Evolutionary conservation across 2,329 filamentous ascomycete genomes (phyloP), one percentile per base, ranked within the genome.

Genomic region (Xylaria arbuscula): DNA sequence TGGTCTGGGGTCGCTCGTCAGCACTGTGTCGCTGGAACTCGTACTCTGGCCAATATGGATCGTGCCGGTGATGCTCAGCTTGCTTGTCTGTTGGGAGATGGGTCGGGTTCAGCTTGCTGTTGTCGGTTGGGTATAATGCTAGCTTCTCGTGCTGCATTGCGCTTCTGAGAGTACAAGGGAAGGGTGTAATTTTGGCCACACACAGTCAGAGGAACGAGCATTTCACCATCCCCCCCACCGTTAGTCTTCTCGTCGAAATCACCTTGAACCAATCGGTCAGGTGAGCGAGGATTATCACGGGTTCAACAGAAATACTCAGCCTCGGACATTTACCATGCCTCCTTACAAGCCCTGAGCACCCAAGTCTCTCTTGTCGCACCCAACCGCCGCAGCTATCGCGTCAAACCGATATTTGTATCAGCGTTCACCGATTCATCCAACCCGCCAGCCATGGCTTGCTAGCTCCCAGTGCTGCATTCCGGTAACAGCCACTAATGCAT

Each of bases 1-100:
- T 86, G 82, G 83, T 70, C 84, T 80, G 89, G 89, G 87, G 88
- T 83, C 90, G 86, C 92, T 92, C 91, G 90, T 93, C 91, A 88
- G 89, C 86, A 81, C 80, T 81, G 82, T 81, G 81, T 84, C 86
- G 83, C 90, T 90, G 91, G 91, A 87, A 84, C 78, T 76, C 76
- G 82, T 78, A 86, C 84, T 83, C 80, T 85, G 86, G 85, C 83
- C 85, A 80, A 60, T 54, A 62, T 71, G 73, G 72, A 74, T 77
- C 68, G 74, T 77, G 70, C 72, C 71, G 72, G 70, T 60, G 75
- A 74, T 76, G 76, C 70, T 68, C 50, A 54, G 54, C 58, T 64
- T 55, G 62, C 67, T 70, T 66, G 61, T 54, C 45, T 69, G 71
- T 63, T 71, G 73, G 75, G 76, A 78, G 77, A 78, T 78, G 76